These are phyloP conservation scores for Flammula alnicola DNA, from an alignment of 1,284 basidiomycete species.

Conservation along the genomic window DNA sequence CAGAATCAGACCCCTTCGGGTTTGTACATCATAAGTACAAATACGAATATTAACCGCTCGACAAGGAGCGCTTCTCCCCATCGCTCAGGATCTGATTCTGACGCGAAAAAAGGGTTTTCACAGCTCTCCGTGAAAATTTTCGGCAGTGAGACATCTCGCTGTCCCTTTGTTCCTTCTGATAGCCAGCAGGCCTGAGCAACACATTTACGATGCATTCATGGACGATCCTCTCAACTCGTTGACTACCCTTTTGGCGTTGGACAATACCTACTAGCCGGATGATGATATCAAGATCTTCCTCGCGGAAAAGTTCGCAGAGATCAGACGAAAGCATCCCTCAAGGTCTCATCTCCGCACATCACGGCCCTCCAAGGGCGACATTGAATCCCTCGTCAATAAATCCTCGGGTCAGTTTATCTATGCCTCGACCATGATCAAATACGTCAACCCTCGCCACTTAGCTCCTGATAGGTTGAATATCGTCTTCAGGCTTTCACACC, in stretches of 20 bases:
- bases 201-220: slow-evolving; percentile 10
- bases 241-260: slow-evolving; percentile 3
- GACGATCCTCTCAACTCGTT: background rate
- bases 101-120: too few relatives aligned
- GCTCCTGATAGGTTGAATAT: slow-evolving; percentile 12
- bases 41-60: slow-evolving; percentile 17
- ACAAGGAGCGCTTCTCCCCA: slow-evolving; percentile 10
- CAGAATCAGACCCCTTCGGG: too few relatives aligned
- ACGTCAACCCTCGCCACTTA: slow-evolving; percentile 6
- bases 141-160: background rate
- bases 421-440: slow-evolving; percentile 13
- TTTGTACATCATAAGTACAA: too few relatives aligned
- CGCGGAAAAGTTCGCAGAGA: slow-evolving; percentile 9
- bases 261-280: slow-evolving; percentile 12
- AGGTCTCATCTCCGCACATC: background rate
- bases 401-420: slow-evolving; percentile 15
- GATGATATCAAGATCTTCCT: slow-evolving; percentile 15
- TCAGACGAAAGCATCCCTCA: slow-evolving; percentile 13
- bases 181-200: slow-evolving; percentile 19
- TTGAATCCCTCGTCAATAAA: slow-evolving; percentile 5
- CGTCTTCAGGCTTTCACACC: slow-evolving; percentile 7
- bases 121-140: slow-evolving; percentile 1
- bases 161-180: slow-evolving; percentile 20
- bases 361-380: slow-evolving; percentile 9
- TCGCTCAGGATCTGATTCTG: slow-evolving; percentile 8